These are phyloP conservation scores for Plectosphaerella plurivora DNA, from an alignment of 2,329 filamentous ascomycete genomes.

Conservation along the genomic window DNA sequence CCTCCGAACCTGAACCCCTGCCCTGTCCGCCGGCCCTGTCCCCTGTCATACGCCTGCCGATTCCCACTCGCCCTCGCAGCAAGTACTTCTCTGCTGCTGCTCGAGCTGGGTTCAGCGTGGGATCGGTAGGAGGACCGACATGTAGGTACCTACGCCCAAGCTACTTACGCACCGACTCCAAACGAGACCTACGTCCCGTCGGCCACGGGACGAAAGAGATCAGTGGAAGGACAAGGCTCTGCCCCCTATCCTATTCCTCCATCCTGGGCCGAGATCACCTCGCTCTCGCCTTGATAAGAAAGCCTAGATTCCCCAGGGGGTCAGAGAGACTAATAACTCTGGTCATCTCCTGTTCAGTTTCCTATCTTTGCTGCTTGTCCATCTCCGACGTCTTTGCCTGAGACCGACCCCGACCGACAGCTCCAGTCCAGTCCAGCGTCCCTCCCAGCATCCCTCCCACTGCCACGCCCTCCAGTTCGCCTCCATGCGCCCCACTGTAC, in stretches of 20 bases:
- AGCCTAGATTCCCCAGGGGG: no score
- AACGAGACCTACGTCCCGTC: background rate
- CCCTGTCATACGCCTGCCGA: slow-evolving; percentile 10
- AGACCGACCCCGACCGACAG: no score
- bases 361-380: no score
- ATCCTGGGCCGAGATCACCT: no score
- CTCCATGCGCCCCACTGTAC: background rate
- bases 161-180: no score
- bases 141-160: background rate
- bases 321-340: no score
- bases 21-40: slow-evolving; percentile 5
- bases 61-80: slow-evolving; percentile 5
- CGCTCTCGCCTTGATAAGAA: no score
- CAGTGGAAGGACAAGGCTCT: slow-evolving; percentile 1
- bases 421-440: no score
- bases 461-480: background rate
- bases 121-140: background rate
- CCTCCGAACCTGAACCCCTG: background rate
- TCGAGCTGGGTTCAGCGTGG: background rate
- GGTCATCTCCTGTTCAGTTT: no score
- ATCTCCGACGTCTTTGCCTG: no score
- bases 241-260: no score
- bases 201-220: slow-evolving; percentile 4
- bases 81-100: background rate
- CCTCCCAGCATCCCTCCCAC: no score